Conservation (phyloP, 2,329 filamentous ascomycete genomes). For the Fusarium pseudoanthophilum region DNA sequence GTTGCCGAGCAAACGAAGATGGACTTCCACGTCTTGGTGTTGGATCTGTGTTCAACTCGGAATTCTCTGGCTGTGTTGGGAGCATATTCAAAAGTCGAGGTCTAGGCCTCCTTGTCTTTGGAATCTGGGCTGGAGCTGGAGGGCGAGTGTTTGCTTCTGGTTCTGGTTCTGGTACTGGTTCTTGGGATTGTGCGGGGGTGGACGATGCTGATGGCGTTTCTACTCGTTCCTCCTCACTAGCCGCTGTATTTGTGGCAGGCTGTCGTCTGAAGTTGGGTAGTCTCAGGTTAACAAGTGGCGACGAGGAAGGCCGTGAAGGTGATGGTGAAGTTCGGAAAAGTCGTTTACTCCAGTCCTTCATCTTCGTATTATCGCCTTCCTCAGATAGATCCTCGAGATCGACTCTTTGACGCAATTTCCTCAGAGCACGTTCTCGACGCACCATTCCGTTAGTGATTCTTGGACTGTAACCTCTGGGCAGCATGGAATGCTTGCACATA, state of each 20-base stretch:
- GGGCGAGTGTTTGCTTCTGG: slow-evolving; percentile 15
- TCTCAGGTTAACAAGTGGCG: slow-evolving; percentile 45
- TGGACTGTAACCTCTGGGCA: slow-evolving; percentile 75
- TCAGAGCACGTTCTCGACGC: slow-evolving; percentile 77
- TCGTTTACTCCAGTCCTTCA: slow-evolving; percentile 51
- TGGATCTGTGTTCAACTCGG: slow-evolving; percentile 44
- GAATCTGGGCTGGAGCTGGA: slow-evolving; percentile 32
- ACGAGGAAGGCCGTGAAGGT: slow-evolving; percentile 20
- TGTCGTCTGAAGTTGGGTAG: slow-evolving; percentile 29
- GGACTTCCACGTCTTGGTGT: slow-evolving; percentile 53
- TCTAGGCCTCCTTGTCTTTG: slow-evolving; percentile 43
- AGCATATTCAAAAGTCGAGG: slow-evolving; percentile 49
- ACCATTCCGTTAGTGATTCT: slow-evolving; percentile 88
- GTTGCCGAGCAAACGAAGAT: slow-evolving; percentile 56
- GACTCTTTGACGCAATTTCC: slow-evolving; percentile 67
- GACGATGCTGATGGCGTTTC: slow-evolving; percentile 7
- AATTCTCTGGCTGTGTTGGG: slow-evolving; percentile 52
- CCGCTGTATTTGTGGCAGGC: slow-evolving; percentile 8
- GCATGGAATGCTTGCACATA: slow-evolving; percentile 85
- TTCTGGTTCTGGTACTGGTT: slow-evolving; percentile 19
- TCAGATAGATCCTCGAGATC: slow-evolving; percentile 54
- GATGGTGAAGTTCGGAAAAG: slow-evolving; percentile 47
- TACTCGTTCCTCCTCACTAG: background rate
- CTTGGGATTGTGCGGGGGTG: slow-evolving; percentile 20
- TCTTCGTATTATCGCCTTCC: slow-evolving; percentile 49